Percentiles rank a stretch among this genome's conserved stretches.
Conservation (phyloP, 306 rosid species). For the Inga laurina region DNA sequence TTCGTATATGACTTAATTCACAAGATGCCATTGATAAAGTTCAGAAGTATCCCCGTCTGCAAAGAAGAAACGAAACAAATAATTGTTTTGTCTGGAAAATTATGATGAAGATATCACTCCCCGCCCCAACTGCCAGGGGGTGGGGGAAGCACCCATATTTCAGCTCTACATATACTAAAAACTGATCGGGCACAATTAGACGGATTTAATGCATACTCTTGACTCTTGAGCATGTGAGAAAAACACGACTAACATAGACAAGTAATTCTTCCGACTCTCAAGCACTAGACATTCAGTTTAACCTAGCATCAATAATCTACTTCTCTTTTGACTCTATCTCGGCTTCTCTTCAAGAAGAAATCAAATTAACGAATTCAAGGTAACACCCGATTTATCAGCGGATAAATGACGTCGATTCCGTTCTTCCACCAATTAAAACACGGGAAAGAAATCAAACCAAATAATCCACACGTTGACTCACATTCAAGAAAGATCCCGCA, state of each 20-base stretch:
- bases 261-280: background rate
- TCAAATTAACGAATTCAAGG: constrained; percentile 9
- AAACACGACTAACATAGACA: background rate
- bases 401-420: background rate
- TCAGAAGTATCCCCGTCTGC: constrained; percentile 24
- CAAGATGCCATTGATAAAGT: constrained; percentile 8
- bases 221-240: background rate
- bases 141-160: background rate
- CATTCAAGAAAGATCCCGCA: constrained; percentile 26
- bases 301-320: background rate
- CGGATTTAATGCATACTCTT: background rate
- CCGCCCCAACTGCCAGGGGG: background rate
- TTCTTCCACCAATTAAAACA: background rate
- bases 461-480: constrained; percentile 16
- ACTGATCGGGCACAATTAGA: background rate
- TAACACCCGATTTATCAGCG: background rate
- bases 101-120: background rate
- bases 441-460: background rate
- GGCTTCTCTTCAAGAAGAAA: constrained; percentile 27
- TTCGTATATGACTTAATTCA: background rate
- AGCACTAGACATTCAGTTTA: background rate
- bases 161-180: background rate
- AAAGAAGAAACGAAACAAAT: background rate
- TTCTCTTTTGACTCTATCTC: constrained; percentile 1
- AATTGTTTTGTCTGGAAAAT: background rate